These are phyloP conservation scores for Leptographium lundbergii DNA, from an alignment of 2,329 filamentous ascomycete genomes.

Conservation along the genomic window DNA sequence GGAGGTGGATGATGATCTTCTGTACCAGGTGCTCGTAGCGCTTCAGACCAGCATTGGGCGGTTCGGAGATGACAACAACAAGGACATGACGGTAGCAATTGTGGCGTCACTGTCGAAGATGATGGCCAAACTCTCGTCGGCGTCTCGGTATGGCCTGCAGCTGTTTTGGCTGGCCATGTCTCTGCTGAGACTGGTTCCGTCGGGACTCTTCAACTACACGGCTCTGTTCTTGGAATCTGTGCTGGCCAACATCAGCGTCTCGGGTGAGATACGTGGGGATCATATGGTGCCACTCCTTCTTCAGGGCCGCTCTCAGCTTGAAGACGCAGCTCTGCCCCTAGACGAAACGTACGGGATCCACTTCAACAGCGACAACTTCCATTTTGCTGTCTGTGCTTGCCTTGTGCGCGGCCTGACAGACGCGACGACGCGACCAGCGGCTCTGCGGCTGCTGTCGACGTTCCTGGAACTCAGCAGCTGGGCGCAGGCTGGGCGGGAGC, in stretches of 20 bases:
- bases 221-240: conserved; percentile 53
- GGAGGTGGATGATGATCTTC: conserved; percentile 57
- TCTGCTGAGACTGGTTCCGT: conserved; percentile 49
- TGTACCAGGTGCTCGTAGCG: conserved; percentile 59
- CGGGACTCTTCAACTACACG: conserved; percentile 51
- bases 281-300: conserved; percentile 48
- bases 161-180: conserved; percentile 60
- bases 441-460: conserved; percentile 47
- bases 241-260: conserved; percentile 49
- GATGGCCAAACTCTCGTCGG: conserved; percentile 54
- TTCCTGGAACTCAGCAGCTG: conserved; percentile 43
- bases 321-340: conserved; percentile 47
- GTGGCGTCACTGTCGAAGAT: conserved; percentile 56
- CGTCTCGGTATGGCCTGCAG: conserved; percentile 55
- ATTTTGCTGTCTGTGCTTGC: conserved; percentile 53
- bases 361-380: conserved; percentile 52
- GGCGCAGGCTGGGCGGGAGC: conserved; percentile 11
- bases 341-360: conserved; percentile 55
- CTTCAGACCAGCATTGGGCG: conserved; percentile 51
- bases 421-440: conserved; percentile 43
- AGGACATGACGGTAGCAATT: conserved; percentile 57
- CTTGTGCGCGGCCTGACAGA: conserved; percentile 53
- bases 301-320: conserved; percentile 46
- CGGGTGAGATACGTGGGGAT: conserved; percentile 44
- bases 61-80: conserved; percentile 40